Evolutionary conservation across 352 stramenopile species (phyloP), one percentile per base, ranked within the genome.

Genomic region (Globisporangium irregulare): DNA sequence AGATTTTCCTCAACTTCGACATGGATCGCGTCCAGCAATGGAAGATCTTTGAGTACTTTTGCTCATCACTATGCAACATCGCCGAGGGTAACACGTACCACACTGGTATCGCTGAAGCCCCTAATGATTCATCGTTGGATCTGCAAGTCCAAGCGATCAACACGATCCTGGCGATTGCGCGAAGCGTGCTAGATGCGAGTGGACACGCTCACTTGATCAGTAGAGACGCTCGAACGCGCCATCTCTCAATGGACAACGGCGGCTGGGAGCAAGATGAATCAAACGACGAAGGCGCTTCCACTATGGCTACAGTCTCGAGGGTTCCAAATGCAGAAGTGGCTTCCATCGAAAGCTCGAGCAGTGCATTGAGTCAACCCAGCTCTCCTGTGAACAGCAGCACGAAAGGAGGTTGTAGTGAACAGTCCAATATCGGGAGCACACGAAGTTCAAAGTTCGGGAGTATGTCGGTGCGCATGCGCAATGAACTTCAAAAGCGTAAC

Each of bases 1-100:
- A 96, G 65, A 90, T 96, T 7, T 96, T 96, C 56, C 68, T 93
- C 24, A 96, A 96, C 62, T 96, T 94, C 53, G 88, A 96, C 72
- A 76, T 96, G 75, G 87, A 96, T 63, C 74, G 86, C 24, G 81
- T 94, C 15, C 88, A 96, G 59, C 85, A 95, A 62, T 96, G 88
- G 88, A 96, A 94, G 58, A 94, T 94, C 34, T 94, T 94, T 56
- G 88, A 96, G 68, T 88, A 93, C 38, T 80, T 94, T 38, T 94
- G 82, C 58, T 86, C 78, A 0, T 81, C 82, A 0, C 60, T 96
- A 29, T 93, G 88, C 36, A 88, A 75, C 14, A 92, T 94, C 38
- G 82, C 85, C 14, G 88, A 96, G 70, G 81, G 84, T 5, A 75
- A 65, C 12, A 72, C 57, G 2, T 59, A 62, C 20, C 75, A 73